Evolutionary conservation across 1,284 basidiomycete species (phyloP).

Genomic region (Ustanciosporium gigantosporum): DNA sequence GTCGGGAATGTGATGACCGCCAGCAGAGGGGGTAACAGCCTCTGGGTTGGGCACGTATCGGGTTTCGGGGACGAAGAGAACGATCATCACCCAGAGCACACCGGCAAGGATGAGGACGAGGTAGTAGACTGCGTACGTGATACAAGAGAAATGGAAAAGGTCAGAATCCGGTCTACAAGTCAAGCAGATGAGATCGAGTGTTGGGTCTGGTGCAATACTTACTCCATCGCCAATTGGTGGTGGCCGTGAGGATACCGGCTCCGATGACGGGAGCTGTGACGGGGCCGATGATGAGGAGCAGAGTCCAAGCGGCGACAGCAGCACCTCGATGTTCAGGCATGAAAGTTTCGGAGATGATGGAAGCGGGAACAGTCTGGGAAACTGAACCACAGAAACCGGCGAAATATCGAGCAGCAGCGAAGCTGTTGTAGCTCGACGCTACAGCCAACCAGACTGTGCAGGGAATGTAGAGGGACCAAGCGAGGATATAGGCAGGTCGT

Average conservation of each 20-base stretch:
- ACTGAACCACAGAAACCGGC: conserved; percentile 28
- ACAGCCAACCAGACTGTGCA: conserved; percentile 59
- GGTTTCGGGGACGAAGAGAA: conserved; percentile 60
- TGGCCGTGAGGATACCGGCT: conserved; percentile 47
- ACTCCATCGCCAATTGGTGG: conserved; percentile 43
- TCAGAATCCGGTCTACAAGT: neutral
- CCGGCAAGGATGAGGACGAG: conserved; percentile 56
- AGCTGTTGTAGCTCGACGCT: conserved; percentile 37
- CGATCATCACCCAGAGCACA: conserved; percentile 47
- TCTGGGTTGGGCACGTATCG: conserved; percentile 45
- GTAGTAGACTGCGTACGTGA: conserved; percentile 57
- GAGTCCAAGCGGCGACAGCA: conserved; percentile 57
- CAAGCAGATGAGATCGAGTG: too few relatives aligned
- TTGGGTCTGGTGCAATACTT: conserved; percentile 1
- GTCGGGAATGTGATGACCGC: neutral
- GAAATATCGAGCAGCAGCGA: conserved; percentile 41
- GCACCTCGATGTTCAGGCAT: conserved; percentile 56
- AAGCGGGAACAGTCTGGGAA: conserved; percentile 37
- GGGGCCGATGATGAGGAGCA: conserved; percentile 49
- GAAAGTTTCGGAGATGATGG: conserved; percentile 39
- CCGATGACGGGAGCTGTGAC: conserved; percentile 59
- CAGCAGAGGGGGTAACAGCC: neutral
- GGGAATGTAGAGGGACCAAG: conserved; percentile 59
- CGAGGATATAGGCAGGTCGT: conserved; percentile 59
- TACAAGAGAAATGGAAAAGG: neutral